Percentiles rank a stretch among this genome's conserved stretches.
These are phyloP conservation scores for Roridomyces roridus DNA, from an alignment of 768 basidiomycete genomes.

Conservation along the genomic window DNA sequence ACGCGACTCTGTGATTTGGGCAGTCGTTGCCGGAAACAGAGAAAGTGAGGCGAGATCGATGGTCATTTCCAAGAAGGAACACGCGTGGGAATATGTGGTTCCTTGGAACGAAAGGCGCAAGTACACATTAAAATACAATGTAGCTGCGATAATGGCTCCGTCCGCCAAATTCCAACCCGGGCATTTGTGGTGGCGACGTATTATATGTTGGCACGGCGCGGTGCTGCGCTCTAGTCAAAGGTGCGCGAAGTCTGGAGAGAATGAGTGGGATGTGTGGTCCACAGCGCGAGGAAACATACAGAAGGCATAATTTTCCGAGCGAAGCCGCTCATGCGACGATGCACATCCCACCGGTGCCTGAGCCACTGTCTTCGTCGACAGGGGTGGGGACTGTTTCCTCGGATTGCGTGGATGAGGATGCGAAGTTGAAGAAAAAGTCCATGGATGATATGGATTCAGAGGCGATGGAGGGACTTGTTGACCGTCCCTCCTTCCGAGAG, in stretches of 20 bases:
- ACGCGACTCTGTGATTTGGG: constrained; percentile 50
- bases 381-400: constrained; percentile 12
- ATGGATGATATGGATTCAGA: constrained; percentile 11
- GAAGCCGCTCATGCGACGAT: constrained; percentile 9
- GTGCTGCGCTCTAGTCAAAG: background rate
- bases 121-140: constrained; percentile 14
- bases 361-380: constrained; percentile 18
- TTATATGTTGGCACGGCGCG: background rate
- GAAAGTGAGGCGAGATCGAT: constrained; percentile 43
- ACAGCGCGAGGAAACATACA: too few relatives aligned
- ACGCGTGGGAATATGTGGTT: too few relatives aligned
- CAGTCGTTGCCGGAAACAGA: constrained; percentile 53
- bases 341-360: constrained; percentile 18
- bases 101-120: too few relatives aligned
- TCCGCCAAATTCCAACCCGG: constrained; percentile 17
- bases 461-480: background rate
- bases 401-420: background rate
- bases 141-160: background rate
- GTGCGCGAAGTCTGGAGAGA: too few relatives aligned
- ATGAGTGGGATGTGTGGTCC: too few relatives aligned
- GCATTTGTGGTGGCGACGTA: constrained; percentile 17
- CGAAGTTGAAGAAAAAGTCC: constrained; percentile 21
- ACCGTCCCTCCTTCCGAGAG: too few relatives aligned
- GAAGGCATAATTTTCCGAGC: constrained; percentile 3
- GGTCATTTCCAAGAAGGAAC: too few relatives aligned